Evolutionary conservation across 2,329 filamentous ascomycete genomes (phyloP).

Genomic region (Diplocarpon rosae): DNA sequence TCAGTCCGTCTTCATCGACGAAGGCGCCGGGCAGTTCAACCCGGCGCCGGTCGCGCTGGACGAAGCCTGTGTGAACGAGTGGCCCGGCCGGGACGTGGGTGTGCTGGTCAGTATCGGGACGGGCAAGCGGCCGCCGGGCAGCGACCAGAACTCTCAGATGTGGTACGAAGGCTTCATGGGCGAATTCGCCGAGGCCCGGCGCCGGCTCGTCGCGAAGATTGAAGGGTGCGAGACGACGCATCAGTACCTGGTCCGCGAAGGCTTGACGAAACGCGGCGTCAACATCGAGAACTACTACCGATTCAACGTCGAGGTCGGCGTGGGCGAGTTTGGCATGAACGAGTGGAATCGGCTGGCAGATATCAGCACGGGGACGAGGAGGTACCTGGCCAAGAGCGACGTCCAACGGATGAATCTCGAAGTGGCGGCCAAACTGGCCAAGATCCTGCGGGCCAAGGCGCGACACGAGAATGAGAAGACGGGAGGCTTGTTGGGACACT

Average conservation of each 20-base stretch:
- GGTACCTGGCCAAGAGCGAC: constrained; percentile 63
- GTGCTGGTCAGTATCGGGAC: constrained; percentile 94
- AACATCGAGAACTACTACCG: constrained; percentile 88
- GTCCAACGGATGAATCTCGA: constrained; percentile 70
- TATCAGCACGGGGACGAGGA: constrained; percentile 83
- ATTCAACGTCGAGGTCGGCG: constrained; percentile 91
- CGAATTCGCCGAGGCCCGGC: constrained; percentile 81
- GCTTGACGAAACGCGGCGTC: constrained; percentile 66
- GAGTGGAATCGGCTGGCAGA: constrained; percentile 92
- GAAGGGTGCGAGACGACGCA: constrained; percentile 92
- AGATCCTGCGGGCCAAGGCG: constrained; percentile 63
- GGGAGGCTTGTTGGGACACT: constrained; percentile 2
- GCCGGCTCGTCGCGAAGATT: constrained; percentile 79
- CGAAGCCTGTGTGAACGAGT: constrained; percentile 85
- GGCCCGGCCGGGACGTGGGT: constrained; percentile 85
- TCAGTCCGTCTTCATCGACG: constrained; percentile 87
- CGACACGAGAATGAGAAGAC: constrained; percentile 16
- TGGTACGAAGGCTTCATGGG: constrained; percentile 95
- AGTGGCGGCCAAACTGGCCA: constrained; percentile 70
- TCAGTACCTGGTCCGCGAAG: constrained; percentile 70
- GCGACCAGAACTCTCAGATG: constrained; percentile 59
- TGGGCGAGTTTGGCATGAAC: constrained; percentile 97
- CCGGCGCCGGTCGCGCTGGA: constrained; percentile 77
- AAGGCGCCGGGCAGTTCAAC: constrained; percentile 86
- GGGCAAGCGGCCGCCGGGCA: constrained; percentile 63